Conservation (phyloP, 2,329 filamentous ascomycete genomes). For the Botrytis galanthina region DNA sequence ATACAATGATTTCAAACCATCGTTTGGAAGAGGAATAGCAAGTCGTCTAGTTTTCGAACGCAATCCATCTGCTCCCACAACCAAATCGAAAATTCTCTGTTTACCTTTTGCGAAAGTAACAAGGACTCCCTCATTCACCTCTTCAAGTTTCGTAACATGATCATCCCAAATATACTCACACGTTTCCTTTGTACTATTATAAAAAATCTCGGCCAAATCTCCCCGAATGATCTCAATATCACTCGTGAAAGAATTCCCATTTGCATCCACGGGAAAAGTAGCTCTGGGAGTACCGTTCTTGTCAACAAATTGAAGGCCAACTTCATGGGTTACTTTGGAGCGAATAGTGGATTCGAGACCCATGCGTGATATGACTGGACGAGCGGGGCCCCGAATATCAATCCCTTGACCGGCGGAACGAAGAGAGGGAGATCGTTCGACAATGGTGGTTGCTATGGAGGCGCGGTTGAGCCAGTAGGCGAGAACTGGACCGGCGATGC, state of each 20-base stretch:
- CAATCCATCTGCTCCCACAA: constrained; percentile 50
- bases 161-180: constrained; percentile 22
- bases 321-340: constrained; percentile 42
- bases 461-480: constrained; percentile 49
- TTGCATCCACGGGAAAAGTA: constrained; percentile 38
- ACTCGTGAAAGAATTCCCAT: constrained; percentile 40
- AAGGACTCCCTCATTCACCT: neutral
- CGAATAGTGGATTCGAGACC: constrained; percentile 43
- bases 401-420: constrained; percentile 51
- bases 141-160: neutral
- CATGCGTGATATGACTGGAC: constrained; percentile 43
- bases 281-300: constrained; percentile 41
- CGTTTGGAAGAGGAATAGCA: constrained; percentile 43
- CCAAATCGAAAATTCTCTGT: constrained; percentile 41
- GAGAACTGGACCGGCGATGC: constrained; percentile 43
- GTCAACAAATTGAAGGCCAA: constrained; percentile 45
- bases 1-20: constrained; percentile 36
- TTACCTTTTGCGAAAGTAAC: neutral
- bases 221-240: constrained; percentile 48
- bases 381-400: constrained; percentile 48
- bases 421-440: constrained; percentile 44
- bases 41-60: constrained; percentile 48
- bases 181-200: constrained; percentile 39
- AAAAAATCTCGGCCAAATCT: constrained; percentile 43
- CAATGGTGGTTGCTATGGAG: constrained; percentile 41